Percentiles rank a stretch among this genome's conserved stretches.
Evolutionary conservation across 805 yeast genomes (phyloP).

Genomic region (Teunomyces barrocoloradensis): DNA sequence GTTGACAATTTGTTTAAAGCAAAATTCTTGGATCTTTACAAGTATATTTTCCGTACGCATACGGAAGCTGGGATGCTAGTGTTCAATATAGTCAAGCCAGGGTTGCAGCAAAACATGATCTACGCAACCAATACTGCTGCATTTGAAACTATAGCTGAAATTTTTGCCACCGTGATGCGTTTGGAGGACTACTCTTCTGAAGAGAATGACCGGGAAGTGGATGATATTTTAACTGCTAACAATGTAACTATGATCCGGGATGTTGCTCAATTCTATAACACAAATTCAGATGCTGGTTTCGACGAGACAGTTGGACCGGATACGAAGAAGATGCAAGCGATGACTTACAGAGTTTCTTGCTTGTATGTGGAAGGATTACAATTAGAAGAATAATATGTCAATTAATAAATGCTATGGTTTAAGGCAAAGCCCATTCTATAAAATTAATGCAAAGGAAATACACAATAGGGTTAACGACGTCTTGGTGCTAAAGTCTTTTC

Average conservation of each 20-base stretch:
- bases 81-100: conserved; percentile 29
- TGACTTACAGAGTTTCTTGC: conserved; percentile 38
- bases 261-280: conserved; percentile 4
- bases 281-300: conserved; percentile 12
- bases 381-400: conserved; percentile 28
- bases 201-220: conserved; percentile 10
- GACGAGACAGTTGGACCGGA: conserved; percentile 12
- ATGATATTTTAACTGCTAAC: conserved; percentile 16
- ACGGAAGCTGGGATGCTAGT: conserved; percentile 22
- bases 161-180: conserved; percentile 15
- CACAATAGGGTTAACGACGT: not conserved
- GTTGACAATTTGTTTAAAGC: conserved; percentile 27
- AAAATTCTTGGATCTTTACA: conserved; percentile 29
- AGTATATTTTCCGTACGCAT: conserved; percentile 21
- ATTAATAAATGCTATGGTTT: not conserved
- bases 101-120: conserved; percentile 26
- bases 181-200: conserved; percentile 15
- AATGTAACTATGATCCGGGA: conserved; percentile 12
- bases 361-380: conserved; percentile 33
- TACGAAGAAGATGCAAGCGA: conserved; percentile 24
- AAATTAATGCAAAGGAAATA: not conserved
- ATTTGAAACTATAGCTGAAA: conserved; percentile 26
- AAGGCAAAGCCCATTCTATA: conserved; percentile 1
- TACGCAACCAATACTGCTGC: conserved; percentile 25
- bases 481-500: conserved; percentile 30